Evolutionary conservation across 2,329 filamentous ascomycete species (phyloP), one percentile per base, ranked within the genome.

Genomic region (Fusarium albosuccineum): DNA sequence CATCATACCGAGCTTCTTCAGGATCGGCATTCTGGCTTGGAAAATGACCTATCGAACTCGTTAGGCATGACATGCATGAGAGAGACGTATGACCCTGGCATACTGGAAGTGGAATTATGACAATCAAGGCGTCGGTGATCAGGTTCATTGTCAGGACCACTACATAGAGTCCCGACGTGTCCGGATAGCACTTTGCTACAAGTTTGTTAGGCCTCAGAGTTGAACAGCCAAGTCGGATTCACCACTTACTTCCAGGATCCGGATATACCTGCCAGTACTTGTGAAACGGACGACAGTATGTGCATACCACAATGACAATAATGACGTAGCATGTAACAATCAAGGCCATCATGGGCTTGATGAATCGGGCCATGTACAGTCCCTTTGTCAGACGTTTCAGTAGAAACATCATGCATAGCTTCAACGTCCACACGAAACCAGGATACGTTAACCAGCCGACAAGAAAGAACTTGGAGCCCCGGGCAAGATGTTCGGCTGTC

Each of bases 181-280:
- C 36, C 10, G 36, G 36, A 39, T 39, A 39, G n/a, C 36, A 39
- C 36, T 39, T 39, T 14, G 36, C 36, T 39, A 13, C 9, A 7
- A 14, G 36, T 14, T 16, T 39, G 36, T 39, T 14, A 39, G 36
- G 7, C 13, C n/a, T 13, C 14, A 7, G 7, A 16, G n/a, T 14
- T 9, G 30, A 39, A 14, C 36, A 16, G 7, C 7, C 13, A 7
- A 39, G 7, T 39, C 10, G 36, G 7, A 14, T 39, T 14, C 4
- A 14, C 10, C 1, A 42, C 58, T 16, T 48, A 61, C 58, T 48
- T 9, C 58, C 17, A 29, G 36, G 36, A 6, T 44, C 37, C 9
- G 55, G 42, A 13, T 55, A 56, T 14, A 62, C 60, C 14, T 57
- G 27, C 60, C 60, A 62, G 55, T 62, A 62, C 26, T 55, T 29